Conservation (phyloP, 1,284 basidiomycete genomes). For the Butyriboletus appendiculatus region DNA sequence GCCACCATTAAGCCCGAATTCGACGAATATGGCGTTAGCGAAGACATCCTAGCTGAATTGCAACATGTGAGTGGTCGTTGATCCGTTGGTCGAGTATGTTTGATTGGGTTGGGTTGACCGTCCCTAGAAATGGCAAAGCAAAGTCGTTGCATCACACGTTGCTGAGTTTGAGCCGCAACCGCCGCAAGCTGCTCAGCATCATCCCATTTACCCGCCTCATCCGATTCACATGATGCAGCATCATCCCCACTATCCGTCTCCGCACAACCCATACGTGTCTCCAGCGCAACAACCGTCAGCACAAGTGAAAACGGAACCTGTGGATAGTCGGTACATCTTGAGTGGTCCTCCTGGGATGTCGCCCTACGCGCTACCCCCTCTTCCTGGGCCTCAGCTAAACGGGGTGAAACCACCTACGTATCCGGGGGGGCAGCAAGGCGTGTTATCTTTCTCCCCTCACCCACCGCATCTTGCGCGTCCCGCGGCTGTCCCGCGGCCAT, state of each 20-base stretch:
- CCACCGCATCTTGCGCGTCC: conserved; percentile 44
- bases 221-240: conserved; percentile 52
- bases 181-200: conserved; percentile 44
- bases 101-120: conserved; percentile 14
- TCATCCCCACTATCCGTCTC: conserved; percentile 45
- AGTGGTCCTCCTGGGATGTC: conserved; percentile 41
- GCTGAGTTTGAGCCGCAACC: conserved; percentile 84
- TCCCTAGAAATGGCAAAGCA: conserved; percentile 89
- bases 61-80: conserved; percentile 69
- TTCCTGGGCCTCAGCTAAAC: conserved; percentile 63
- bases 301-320: conserved; percentile 66
- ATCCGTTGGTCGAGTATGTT: conserved; percentile 7
- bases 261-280: conserved; percentile 47
- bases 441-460: conserved; percentile 57
- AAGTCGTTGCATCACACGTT: conserved; percentile 89
- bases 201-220: conserved; percentile 53
- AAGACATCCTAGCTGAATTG: conserved; percentile 87
- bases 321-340: conserved; percentile 65
- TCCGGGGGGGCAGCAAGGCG: conserved; percentile 54
- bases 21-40: conserved; percentile 94
- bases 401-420: conserved; percentile 46
- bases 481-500: conserved; percentile 24
- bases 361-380: conserved; percentile 56
- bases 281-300: conserved; percentile 37
- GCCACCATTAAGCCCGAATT: conserved; percentile 89